These are phyloP conservation scores for Elsinoe fawcettii DNA, from an alignment of 2,329 filamentous ascomycete genomes.

Conservation along the genomic window DNA sequence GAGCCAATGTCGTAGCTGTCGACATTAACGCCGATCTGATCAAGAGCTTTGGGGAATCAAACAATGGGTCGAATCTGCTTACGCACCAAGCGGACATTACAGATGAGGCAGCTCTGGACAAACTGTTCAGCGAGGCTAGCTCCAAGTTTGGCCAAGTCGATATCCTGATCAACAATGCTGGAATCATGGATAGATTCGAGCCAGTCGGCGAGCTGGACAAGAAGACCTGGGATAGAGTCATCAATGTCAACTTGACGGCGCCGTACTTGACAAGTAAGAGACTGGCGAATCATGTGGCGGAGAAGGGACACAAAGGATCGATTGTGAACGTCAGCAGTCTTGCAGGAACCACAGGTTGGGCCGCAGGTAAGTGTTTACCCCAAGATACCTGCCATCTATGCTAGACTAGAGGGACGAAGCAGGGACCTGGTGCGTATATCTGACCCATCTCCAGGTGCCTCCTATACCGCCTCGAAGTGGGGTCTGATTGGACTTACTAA, in stretches of 20 bases:
- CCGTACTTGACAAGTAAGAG: conserved; percentile 46
- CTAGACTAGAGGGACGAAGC: too few species aligned
- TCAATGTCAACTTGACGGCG: conserved; percentile 51
- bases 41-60: conserved; percentile 23
- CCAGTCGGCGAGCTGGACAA: conserved; percentile 43
- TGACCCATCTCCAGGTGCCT: conserved; percentile 31
- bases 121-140: conserved; percentile 31
- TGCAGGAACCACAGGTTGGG: conserved; percentile 38
- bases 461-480: conserved; percentile 49
- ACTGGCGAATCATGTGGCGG: conserved; percentile 43
- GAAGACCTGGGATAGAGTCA: conserved; percentile 46
- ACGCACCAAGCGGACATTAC: conserved; percentile 35
- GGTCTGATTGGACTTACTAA: conserved; percentile 48
- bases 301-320: conserved; percentile 37
- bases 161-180: conserved; percentile 43
- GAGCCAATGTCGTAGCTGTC: conserved; percentile 31
- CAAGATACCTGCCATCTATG: background rate
- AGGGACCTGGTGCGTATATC: background rate
- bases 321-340: conserved; percentile 49
- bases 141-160: conserved; percentile 43
- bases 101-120: conserved; percentile 29
- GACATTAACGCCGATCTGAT: conserved; percentile 30
- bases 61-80: conserved; percentile 23
- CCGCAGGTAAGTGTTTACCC: conserved; percentile 29
- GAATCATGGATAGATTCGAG: conserved; percentile 50